These are phyloP conservation scores for Tolypocladium guangdongense DNA, from an alignment of 2,329 filamentous ascomycete genomes.

Conservation along the genomic window DNA sequence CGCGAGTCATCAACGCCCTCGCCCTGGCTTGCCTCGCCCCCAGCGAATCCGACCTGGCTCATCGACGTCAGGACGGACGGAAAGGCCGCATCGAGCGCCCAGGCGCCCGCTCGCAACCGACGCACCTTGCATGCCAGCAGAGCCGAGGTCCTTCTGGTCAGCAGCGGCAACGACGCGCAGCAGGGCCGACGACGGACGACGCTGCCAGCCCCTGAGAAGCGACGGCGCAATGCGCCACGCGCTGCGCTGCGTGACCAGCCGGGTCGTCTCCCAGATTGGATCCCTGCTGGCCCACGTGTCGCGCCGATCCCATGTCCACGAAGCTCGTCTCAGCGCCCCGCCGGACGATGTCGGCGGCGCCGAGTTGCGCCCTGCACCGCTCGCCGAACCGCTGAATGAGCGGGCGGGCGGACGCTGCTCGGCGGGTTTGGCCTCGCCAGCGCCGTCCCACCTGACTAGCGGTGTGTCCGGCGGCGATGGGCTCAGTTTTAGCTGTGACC, in stretches of 20 bases:
- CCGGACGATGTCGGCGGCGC: neutral
- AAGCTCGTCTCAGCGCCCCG: neutral
- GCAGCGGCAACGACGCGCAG: too few relatives aligned
- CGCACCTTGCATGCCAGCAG: too few relatives aligned
- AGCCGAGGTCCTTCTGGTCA: too few relatives aligned
- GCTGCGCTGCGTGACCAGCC: neutral
- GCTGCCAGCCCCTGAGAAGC: neutral
- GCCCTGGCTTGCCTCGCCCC: neutral
- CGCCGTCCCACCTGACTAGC: neutral
- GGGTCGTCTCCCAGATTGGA: neutral
- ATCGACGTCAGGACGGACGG: too few relatives aligned
- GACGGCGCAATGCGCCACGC: neutral
- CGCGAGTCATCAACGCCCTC: neutral
- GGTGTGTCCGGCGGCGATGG: neutral
- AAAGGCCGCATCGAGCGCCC: too few relatives aligned
- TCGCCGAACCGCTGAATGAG: neutral
- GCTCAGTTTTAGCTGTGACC: neutral
- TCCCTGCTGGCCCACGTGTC: conserved; percentile 9
- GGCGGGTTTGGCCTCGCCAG: too few relatives aligned
- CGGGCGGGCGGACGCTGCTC: neutral
- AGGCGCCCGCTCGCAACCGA: too few relatives aligned
- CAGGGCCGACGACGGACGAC: neutral
- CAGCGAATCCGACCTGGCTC: neutral
- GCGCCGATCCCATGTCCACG: conserved; percentile 2
- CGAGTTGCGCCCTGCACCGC: conserved; percentile 1